These are phyloP conservation scores for Phytophthora multivora DNA, from an alignment of 352 stramenopile genomes.

Conservation along the genomic window DNA sequence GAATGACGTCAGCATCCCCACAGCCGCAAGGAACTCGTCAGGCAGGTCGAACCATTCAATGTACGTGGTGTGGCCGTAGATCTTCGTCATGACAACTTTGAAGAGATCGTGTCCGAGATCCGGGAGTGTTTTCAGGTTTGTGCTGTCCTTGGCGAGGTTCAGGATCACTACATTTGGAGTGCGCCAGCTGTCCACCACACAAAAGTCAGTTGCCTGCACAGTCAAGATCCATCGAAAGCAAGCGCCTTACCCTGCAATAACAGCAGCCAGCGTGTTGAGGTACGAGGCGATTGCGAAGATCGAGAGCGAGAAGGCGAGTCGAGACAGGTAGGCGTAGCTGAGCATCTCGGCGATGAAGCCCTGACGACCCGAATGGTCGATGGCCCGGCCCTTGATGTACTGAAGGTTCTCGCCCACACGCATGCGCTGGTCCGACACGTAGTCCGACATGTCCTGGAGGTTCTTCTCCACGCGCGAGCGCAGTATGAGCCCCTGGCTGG, in stretches of 20 bases:
- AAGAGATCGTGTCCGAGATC: conserved; percentile 88
- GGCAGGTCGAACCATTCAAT: conserved; percentile 89
- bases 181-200: conserved; percentile 54
- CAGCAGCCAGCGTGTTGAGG: conserved; percentile 79
- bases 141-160: conserved; percentile 59
- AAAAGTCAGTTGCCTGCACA: conserved; percentile 2
- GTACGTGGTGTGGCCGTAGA: conserved; percentile 82
- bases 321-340: conserved; percentile 85
- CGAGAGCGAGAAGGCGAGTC: conserved; percentile 76
- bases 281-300: conserved; percentile 83
- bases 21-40: conserved; percentile 80
- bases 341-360: conserved; percentile 90
- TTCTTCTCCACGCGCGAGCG: conserved; percentile 74
- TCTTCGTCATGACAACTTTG: conserved; percentile 85
- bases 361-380: conserved; percentile 75
- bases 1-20: conserved; percentile 68
- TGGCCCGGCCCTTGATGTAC: conserved; percentile 72
- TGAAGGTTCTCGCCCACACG: conserved; percentile 74
- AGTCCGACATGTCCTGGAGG: conserved; percentile 78
- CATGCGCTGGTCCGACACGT: conserved; percentile 67
- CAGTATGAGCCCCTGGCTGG: conserved; percentile 44
- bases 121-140: conserved; percentile 74
- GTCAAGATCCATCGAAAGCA: conserved; percentile 1
- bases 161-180: conserved; percentile 87
- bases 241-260: conserved; percentile 63